A percentile compares a stretch with the other conserved stretches of the same genome.
phyloP scores from a whole-genome alignment of 805 yeast genomes.

The Barnettozyma salicaria region DNA sequence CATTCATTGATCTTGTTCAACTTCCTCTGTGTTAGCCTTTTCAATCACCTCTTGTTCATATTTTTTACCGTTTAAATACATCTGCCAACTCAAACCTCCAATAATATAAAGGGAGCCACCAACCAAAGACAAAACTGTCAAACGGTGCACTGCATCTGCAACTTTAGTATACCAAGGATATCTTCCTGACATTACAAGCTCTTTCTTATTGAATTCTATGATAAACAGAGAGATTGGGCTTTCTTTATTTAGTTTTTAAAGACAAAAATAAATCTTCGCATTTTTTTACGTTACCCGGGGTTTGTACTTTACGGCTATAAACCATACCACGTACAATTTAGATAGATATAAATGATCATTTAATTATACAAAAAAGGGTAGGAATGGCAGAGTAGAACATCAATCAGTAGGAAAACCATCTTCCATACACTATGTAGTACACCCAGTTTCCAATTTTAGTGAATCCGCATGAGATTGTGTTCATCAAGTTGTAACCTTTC shows the following conservation, averaged over 20 bases:
- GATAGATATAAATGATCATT: too few species aligned
- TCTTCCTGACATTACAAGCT: slow-evolving; percentile 33
- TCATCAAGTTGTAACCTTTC: slow-evolving; percentile 7
- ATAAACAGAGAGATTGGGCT: too few species aligned
- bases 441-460: slow-evolving; percentile 2
- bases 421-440: not conserved
- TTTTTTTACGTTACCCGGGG: too few species aligned
- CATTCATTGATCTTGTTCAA: not conserved
- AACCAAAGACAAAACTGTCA: slow-evolving; percentile 59
- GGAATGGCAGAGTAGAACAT: not conserved
- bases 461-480: slow-evolving; percentile 5
- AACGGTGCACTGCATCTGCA: slow-evolving; percentile 66
- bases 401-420: not conserved
- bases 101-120: slow-evolving; percentile 50
- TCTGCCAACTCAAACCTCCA: slow-evolving; percentile 45
- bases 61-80: slow-evolving; percentile 47
- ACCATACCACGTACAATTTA: too few species aligned
- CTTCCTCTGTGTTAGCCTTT: slow-evolving; percentile 2
- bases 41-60: slow-evolving; percentile 35
- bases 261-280: too few species aligned
- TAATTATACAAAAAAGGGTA: too few species aligned
- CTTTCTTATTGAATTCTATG: not conserved
- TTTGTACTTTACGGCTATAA: too few species aligned
- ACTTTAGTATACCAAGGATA: slow-evolving; percentile 74
- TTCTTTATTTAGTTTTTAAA: too few species aligned